These are phyloP conservation scores for Coniferiporia weirii DNA, from an alignment of 1,284 basidiomycete species.

Conservation along the genomic window DNA sequence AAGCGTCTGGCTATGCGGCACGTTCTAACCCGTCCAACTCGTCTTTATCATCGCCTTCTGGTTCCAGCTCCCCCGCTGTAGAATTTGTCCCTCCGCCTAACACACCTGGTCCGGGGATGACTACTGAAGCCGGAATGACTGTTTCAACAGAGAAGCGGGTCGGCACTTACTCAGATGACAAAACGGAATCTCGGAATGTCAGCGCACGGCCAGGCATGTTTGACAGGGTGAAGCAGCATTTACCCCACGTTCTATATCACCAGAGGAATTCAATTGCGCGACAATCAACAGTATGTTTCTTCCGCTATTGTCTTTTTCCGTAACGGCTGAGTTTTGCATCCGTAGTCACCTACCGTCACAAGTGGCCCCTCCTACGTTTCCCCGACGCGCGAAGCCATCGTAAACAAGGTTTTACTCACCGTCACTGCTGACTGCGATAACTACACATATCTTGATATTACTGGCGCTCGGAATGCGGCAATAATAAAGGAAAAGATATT, in stretches of 20 bases:
- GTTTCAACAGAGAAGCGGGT: conserved; percentile 29
- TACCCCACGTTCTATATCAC: conserved; percentile 2
- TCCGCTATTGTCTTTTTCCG: background rate
- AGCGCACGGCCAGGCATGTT: conserved; percentile 8
- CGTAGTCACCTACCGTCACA: conserved; percentile 19
- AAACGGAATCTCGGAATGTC: conserved; percentile 8
- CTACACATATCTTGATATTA: conserved; percentile 75
- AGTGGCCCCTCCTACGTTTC: conserved; percentile 8
- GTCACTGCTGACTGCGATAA: conserved; percentile 82
- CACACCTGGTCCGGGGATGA: conserved; percentile 49
- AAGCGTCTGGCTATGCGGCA: background rate
- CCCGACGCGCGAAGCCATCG: conserved; percentile 20
- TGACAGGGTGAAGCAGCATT: conserved; percentile 12
- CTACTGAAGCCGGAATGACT: conserved; percentile 34
- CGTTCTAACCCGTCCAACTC: conserved; percentile 34
- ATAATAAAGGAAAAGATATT: conserved; percentile 84
- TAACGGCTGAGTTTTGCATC: background rate
- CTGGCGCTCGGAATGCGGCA: conserved; percentile 59
- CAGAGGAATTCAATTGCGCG: background rate
- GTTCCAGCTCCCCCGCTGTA: conserved; percentile 54
- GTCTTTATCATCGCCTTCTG: conserved; percentile 58
- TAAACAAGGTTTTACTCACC: conserved; percentile 54
- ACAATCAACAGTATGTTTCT: conserved; percentile 13
- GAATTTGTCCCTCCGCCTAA: conserved; percentile 59
- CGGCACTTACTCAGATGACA: conserved; percentile 24